Percentiles rank a stretch among this genome's conserved stretches.
Evolutionary conservation across 2,329 filamentous ascomycete genomes (phyloP).

Genomic region (Clarireedia homoeocarpa): DNA sequence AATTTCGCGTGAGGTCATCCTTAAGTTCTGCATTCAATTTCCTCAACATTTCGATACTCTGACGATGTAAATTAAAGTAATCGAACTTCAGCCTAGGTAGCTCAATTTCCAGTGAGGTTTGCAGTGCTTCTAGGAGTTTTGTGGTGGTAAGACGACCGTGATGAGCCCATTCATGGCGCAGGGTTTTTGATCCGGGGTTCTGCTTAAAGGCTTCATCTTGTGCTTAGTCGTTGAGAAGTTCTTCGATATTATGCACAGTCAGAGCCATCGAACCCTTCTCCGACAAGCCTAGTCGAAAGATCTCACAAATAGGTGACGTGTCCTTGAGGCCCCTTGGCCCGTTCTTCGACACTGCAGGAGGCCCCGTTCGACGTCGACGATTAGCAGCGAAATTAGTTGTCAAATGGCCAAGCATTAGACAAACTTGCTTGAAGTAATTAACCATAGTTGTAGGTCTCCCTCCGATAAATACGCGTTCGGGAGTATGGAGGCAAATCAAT

Average conservation of each 20-base stretch:
- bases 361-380: not conserved
- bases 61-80: constrained; percentile 11
- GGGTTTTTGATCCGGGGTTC: not conserved
- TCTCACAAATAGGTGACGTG: not conserved
- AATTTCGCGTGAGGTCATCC: not conserved
- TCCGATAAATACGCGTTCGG: constrained; percentile 9
- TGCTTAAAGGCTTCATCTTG: not conserved
- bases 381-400: constrained; percentile 3
- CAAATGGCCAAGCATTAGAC: constrained; percentile 7
- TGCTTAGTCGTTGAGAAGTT: constrained; percentile 10
- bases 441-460: not conserved
- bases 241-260: constrained; percentile 10
- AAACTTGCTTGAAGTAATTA: constrained; percentile 8
- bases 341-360: constrained; percentile 2
- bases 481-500: constrained; percentile 1
- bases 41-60: constrained; percentile 6
- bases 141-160: not conserved
- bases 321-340: constrained; percentile 5
- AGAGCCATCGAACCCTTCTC: not conserved
- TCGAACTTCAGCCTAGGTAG: constrained; percentile 7
- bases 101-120: not conserved
- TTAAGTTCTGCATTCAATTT: not conserved
- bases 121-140: constrained; percentile 8
- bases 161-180: constrained; percentile 1
- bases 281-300: not conserved